Percentiles rank a stretch among this genome's conserved stretches.
These are phyloP conservation scores for Cercospora sesami DNA, from an alignment of 2,329 filamentous ascomycete species.

Conservation along the genomic window DNA sequence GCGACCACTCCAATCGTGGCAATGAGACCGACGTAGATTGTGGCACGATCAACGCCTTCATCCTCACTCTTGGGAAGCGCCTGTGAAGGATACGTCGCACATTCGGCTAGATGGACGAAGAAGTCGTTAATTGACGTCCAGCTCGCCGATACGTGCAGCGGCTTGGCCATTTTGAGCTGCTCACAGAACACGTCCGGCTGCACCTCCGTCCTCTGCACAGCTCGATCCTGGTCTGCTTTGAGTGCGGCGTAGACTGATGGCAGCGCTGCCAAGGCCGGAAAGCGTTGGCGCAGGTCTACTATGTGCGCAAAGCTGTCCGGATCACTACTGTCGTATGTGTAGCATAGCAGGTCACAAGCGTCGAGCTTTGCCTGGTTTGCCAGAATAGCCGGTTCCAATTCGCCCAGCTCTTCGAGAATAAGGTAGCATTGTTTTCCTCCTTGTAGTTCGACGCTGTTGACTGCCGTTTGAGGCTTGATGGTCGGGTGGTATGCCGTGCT, in stretches of 20 bases:
- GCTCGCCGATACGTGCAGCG: conserved; percentile 89
- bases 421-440: conserved; percentile 97
- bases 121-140: conserved; percentile 94
- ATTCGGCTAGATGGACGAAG: conserved; percentile 87
- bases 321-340: conserved; percentile 94
- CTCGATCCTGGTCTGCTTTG: conserved; percentile 94
- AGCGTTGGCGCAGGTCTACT: conserved; percentile 72
- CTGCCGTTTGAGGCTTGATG: conserved; percentile 88
- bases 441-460: conserved; percentile 93
- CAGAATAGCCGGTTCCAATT: conserved; percentile 90
- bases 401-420: conserved; percentile 90
- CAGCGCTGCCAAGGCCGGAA: conserved; percentile 81
- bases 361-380: conserved; percentile 90
- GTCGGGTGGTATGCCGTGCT: conserved; percentile 83
- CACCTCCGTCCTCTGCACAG: conserved; percentile 86
- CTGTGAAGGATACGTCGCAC: conserved; percentile 82
- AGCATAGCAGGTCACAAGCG: conserved; percentile 90
- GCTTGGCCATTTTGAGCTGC: conserved; percentile 80
- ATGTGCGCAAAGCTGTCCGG: conserved; percentile 95
- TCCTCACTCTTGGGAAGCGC: conserved; percentile 90
- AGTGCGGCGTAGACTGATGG: conserved; percentile 89
- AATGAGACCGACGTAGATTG: conserved; percentile 80
- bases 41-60: conserved; percentile 76
- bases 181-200: conserved; percentile 92
- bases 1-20: conserved; percentile 63